phyloP scores from a whole-genome alignment of 2,329 filamentous ascomycete genomes.

The Calonectria hongkongensis region DNA sequence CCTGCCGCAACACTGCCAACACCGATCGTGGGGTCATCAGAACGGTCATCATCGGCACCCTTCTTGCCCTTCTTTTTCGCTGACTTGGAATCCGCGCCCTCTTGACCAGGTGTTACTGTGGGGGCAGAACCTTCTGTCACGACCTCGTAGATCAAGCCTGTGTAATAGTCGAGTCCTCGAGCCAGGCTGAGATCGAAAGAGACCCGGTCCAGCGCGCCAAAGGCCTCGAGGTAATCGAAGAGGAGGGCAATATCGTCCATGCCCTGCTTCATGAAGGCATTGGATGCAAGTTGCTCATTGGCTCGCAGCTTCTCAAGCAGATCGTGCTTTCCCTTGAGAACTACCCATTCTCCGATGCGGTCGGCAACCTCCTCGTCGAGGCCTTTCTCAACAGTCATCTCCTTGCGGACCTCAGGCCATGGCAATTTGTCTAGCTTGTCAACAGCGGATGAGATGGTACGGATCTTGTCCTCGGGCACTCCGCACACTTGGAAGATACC shows the following conservation, averaged over 20 bases:
- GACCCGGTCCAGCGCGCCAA: constrained; percentile 82
- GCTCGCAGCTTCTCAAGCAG: constrained; percentile 81
- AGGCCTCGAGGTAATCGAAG: constrained; percentile 87
- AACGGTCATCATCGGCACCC: constrained; percentile 78
- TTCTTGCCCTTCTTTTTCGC: constrained; percentile 72
- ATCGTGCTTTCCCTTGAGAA: constrained; percentile 83
- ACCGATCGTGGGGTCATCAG: constrained; percentile 86
- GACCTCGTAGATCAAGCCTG: constrained; percentile 92
- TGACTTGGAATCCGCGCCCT: constrained; percentile 60
- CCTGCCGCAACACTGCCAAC: constrained; percentile 93
- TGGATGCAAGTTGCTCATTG: constrained; percentile 81
- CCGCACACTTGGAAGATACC: constrained; percentile 94
- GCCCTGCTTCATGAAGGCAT: constrained; percentile 85
- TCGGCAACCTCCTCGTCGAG: constrained; percentile 86
- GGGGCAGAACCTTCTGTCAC: constrained; percentile 86
- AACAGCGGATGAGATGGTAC: constrained; percentile 92
- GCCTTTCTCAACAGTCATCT: constrained; percentile 96
- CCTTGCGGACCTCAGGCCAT: constrained; percentile 91
- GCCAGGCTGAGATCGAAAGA: constrained; percentile 94
- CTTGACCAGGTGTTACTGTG: constrained; percentile 61
- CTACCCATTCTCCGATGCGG: constrained; percentile 90
- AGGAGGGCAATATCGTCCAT: constrained; percentile 87
- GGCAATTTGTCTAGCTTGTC: constrained; percentile 97
- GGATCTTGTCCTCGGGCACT: constrained; percentile 89
- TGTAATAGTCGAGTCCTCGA: constrained; percentile 94